phyloP scores from a whole-genome alignment of 208 protist genomes.

The Crithidia bombi region DNA sequence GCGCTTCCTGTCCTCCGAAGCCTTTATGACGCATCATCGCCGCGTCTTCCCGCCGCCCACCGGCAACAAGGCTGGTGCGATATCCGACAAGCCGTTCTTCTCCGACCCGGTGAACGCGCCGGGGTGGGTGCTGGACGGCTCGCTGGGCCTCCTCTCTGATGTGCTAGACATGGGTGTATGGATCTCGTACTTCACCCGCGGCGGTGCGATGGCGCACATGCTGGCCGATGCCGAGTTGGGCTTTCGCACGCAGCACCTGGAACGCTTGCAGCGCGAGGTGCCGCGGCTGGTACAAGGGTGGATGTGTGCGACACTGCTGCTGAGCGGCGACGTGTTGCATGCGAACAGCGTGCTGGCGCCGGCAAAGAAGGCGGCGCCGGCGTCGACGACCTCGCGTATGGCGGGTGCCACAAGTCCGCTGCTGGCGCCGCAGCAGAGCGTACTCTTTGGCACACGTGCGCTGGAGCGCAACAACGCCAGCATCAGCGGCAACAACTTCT shows the following conservation, averaged over 20 bases:
- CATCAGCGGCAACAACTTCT: slow-evolving; percentile 6
- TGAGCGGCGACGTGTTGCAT: slow-evolving; percentile 43
- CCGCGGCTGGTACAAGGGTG: slow-evolving; percentile 73
- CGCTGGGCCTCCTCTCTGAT: slow-evolving; percentile 71
- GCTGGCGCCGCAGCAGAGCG: slow-evolving; percentile 21
- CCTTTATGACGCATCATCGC: slow-evolving; percentile 44
- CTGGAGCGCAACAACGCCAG: slow-evolving; percentile 14
- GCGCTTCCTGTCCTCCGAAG: slow-evolving; percentile 48
- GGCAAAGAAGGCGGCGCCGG: neutral
- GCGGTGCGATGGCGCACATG: slow-evolving; percentile 65
- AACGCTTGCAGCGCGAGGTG: slow-evolving; percentile 54
- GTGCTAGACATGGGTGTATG: slow-evolving; percentile 66
- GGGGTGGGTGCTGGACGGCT: slow-evolving; percentile 68
- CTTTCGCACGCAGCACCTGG: slow-evolving; percentile 77
- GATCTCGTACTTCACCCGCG: slow-evolving; percentile 72
- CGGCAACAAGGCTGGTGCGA: slow-evolving; percentile 2
- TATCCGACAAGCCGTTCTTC: slow-evolving; percentile 32
- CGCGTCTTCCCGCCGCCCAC: slow-evolving; percentile 36
- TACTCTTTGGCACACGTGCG: slow-evolving; percentile 21
- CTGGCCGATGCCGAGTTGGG: slow-evolving; percentile 38
- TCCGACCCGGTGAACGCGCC: slow-evolving; percentile 44
- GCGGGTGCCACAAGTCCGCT: slow-evolving; percentile 12
- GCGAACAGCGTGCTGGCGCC: slow-evolving; percentile 39
- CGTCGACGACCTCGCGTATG: slow-evolving; percentile 5
- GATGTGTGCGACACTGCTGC: slow-evolving; percentile 59